Evolutionary conservation across 2,329 filamentous ascomycete species (phyloP).

Genomic region (Botrytis sinoallii): DNA sequence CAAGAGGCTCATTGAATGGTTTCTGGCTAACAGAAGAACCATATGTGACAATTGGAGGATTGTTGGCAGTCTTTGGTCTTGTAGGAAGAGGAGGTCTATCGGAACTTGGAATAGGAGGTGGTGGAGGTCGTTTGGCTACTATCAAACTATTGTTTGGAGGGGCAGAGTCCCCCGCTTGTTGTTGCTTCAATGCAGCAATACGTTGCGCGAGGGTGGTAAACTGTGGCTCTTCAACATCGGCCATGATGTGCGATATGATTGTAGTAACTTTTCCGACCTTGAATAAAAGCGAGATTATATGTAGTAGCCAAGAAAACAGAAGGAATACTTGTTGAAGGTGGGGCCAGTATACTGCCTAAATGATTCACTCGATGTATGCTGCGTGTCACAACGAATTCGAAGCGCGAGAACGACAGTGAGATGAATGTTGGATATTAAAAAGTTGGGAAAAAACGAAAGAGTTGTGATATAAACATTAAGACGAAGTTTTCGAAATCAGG

Average conservation of each 20-base stretch:
- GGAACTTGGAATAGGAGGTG: constrained; percentile 48
- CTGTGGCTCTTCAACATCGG: constrained; percentile 59
- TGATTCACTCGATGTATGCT: constrained; percentile 2
- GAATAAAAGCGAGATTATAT: not conserved
- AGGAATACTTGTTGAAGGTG: not conserved
- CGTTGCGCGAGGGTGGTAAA: constrained; percentile 60
- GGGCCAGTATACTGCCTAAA: not conserved
- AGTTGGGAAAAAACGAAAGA: not conserved
- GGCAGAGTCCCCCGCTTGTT: constrained; percentile 28
- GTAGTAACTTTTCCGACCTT: not conserved
- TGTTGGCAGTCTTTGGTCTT: constrained; percentile 41
- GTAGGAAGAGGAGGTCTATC: constrained; percentile 42
- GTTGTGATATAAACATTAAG: not conserved
- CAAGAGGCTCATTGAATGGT: constrained; percentile 32
- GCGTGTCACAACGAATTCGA: not conserved
- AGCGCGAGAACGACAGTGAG: not conserved
- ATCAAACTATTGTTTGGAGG: constrained; percentile 21
- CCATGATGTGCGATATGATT: constrained; percentile 44
- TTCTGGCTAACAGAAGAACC: constrained; percentile 31
- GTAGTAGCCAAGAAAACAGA: not conserved
- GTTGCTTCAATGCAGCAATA: constrained; percentile 59
- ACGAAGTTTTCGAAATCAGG: not conserved
- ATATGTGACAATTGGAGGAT: constrained; percentile 36
- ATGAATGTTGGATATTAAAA: not conserved
- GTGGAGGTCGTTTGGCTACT: constrained; percentile 48